A percentile compares a stretch with the other conserved stretches of the same genome.
Conservation (phyloP, 2,329 filamentous ascomycete species). For the Basipetospora sp. region DNA sequence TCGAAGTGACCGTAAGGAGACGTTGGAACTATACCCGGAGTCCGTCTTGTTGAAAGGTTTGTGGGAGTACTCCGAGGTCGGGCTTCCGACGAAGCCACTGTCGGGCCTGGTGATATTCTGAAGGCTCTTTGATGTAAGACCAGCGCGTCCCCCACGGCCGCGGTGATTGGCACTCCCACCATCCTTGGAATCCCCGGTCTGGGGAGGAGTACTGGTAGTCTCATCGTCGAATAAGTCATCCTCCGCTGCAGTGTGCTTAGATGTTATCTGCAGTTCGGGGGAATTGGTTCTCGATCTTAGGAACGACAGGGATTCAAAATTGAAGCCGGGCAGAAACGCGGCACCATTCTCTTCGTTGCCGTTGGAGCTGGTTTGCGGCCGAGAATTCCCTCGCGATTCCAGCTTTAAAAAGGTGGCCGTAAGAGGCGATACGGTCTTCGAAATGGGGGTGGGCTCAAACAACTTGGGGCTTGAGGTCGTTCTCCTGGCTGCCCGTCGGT, state of each 20-base stretch:
- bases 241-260: constrained; percentile 32
- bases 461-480: background rate
- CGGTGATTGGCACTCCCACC: too few relatives aligned
- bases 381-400: background rate
- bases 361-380: background rate
- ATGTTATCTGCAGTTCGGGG: constrained; percentile 27
- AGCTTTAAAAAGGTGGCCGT: constrained; percentile 6
- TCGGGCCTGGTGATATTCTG: constrained; percentile 20
- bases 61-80: constrained; percentile 25
- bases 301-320: constrained; percentile 21
- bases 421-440: background rate
- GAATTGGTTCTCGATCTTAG: constrained; percentile 15
- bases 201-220: constrained; percentile 5
- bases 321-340: constrained; percentile 6
- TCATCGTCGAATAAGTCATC: constrained; percentile 33
- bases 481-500: background rate
- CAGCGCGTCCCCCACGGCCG: background rate
- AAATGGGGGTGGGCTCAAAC: background rate
- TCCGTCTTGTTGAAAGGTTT: constrained; percentile 38
- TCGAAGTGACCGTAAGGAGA: constrained; percentile 39
- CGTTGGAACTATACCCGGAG: constrained; percentile 47
- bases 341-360: background rate
- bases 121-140: background rate
- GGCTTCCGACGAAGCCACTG: constrained; percentile 35
- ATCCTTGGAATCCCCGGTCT: constrained; percentile 15